These are phyloP conservation scores for Buddleja alternifolia DNA, from an alignment of 257 asterid species.

Conservation along the genomic window DNA sequence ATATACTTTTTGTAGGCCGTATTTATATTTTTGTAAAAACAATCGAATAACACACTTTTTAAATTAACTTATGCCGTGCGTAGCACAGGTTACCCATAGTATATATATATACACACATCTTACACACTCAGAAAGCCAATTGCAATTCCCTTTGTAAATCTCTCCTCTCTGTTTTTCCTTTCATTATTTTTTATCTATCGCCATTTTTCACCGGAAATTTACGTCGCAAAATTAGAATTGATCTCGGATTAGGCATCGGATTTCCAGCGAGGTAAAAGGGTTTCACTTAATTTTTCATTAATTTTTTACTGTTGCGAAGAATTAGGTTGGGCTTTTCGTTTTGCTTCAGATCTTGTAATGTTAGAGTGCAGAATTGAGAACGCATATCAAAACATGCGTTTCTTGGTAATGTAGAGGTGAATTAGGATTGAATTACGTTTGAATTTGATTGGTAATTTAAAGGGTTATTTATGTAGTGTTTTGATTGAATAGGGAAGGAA, in stretches of 20 bases:
- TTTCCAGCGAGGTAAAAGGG: slow-evolving; percentile 42
- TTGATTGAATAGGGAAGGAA: slow-evolving; percentile 59
- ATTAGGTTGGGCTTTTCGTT: slow-evolving; percentile 32
- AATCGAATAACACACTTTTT: too few species aligned
- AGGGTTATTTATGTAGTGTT: slow-evolving; percentile 35
- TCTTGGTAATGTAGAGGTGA: slow-evolving; percentile 30
- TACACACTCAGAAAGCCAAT: slow-evolving; percentile 36
- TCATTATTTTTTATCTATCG: background rate
- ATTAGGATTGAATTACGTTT: slow-evolving; percentile 37
- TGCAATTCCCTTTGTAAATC: slow-evolving; percentile 23
- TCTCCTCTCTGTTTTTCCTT: background rate
- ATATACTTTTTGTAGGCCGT: too few species aligned
- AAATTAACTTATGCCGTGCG: too few species aligned
- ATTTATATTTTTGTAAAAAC: too few species aligned
- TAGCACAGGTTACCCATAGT: too few species aligned
- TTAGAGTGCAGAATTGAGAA: slow-evolving; percentile 28
- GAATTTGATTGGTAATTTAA: slow-evolving; percentile 37
- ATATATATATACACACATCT: background rate
- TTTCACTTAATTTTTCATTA: slow-evolving; percentile 19
- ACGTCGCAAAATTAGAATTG: slow-evolving; percentile 32
- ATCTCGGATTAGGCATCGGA: slow-evolving; percentile 35
- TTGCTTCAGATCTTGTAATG: slow-evolving; percentile 75
- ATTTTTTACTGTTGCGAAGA: background rate
- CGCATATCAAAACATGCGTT: slow-evolving; percentile 20
- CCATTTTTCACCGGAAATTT: slow-evolving; percentile 39